A percentile compares a stretch with the other conserved stretches of the same genome.
Evolutionary conservation across 2,329 filamentous ascomycete species (phyloP).

Genomic region (Thermomyces lanuginosus): DNA sequence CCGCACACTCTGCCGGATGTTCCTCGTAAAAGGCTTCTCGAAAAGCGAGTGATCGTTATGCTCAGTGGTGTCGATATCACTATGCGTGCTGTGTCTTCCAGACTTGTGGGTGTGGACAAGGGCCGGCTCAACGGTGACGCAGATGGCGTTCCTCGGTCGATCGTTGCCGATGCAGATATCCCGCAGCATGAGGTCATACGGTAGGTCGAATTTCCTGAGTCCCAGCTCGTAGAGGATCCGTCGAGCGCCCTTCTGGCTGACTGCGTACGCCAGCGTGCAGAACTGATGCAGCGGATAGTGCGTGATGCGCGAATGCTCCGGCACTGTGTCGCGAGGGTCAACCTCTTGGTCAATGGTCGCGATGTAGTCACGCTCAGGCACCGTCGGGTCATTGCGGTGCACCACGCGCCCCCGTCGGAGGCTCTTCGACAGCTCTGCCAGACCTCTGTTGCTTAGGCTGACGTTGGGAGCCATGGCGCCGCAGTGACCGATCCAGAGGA

Average conservation of each 20-base stretch:
- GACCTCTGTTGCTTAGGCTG: slow-evolving; percentile 15
- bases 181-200: slow-evolving; percentile 31
- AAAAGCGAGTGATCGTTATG: slow-evolving; percentile 5
- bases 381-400: slow-evolving; percentile 6
- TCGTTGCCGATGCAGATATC: slow-evolving; percentile 31
- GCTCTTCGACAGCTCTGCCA: slow-evolving; percentile 13
- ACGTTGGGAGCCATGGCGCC: slow-evolving; percentile 18
- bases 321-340: slow-evolving; percentile 8
- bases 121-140: slow-evolving; percentile 9
- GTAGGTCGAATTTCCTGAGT: slow-evolving; percentile 12
- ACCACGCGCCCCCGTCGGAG: slow-evolving; percentile 8
- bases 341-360: slow-evolving; percentile 7
- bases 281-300: slow-evolving; percentile 17
- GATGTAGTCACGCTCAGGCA: slow-evolving; percentile 5
- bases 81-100: slow-evolving; percentile 6
- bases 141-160: slow-evolving; percentile 9
- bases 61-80: slow-evolving; percentile 8
- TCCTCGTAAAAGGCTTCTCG: slow-evolving; percentile 7
- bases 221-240: slow-evolving; percentile 20
- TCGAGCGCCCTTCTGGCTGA: slow-evolving; percentile 21
- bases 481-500: slow-evolving; percentile 38
- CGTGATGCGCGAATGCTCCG: slow-evolving; percentile 23
- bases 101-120: slow-evolving; percentile 9
- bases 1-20: slow-evolving; percentile 7
- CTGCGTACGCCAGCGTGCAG: slow-evolving; percentile 25